Percentiles rank a stretch among this genome's conserved stretches.
Evolutionary conservation across 2,329 filamentous ascomycete species (phyloP).

Genomic region (Fonsecaea multimorphosa): DNA sequence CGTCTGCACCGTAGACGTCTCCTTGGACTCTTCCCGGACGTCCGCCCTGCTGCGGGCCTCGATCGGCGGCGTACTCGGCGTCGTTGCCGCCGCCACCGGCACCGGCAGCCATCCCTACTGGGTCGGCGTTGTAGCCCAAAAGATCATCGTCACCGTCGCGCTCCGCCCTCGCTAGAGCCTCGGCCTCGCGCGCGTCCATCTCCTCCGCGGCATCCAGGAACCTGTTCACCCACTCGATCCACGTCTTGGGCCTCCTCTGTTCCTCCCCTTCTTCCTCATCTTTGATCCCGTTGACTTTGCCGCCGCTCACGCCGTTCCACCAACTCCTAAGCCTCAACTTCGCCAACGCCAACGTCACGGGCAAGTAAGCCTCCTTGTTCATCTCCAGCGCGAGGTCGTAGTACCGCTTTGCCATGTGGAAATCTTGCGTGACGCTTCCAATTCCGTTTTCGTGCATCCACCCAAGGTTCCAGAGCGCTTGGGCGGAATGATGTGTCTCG

Average conservation of each 20-base stretch:
- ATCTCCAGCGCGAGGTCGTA: conserved; percentile 92
- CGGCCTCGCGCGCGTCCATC: conserved; percentile 68
- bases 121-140: conserved; percentile 54
- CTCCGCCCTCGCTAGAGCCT: conserved; percentile 48
- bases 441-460: conserved; percentile 99
- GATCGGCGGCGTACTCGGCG: conserved; percentile 35
- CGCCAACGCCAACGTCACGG: conserved; percentile 84
- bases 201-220: conserved; percentile 77
- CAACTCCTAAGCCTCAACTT: conserved; percentile 85
- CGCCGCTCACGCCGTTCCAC: conserved; percentile 92
- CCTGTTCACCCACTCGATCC: conserved; percentile 84
- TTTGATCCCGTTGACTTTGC: conserved; percentile 88
- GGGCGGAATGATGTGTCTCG: conserved; percentile 88
- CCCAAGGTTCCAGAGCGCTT: conserved; percentile 94
- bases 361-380: conserved; percentile 91
- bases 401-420: conserved; percentile 93
- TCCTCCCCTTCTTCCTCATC: conserved; percentile 63
- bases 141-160: conserved; percentile 54
- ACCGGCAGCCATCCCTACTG: conserved; percentile 63
- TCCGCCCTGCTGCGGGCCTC: background rate
- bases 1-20: conserved; percentile 54
- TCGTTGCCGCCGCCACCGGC: conserved; percentile 60
- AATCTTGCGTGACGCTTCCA: conserved; percentile 83
- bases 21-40: conserved; percentile 37
- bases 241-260: conserved; percentile 66